Conservation (phyloP, 805 yeast species). For the Cyberlindnera mrakii region DNA sequence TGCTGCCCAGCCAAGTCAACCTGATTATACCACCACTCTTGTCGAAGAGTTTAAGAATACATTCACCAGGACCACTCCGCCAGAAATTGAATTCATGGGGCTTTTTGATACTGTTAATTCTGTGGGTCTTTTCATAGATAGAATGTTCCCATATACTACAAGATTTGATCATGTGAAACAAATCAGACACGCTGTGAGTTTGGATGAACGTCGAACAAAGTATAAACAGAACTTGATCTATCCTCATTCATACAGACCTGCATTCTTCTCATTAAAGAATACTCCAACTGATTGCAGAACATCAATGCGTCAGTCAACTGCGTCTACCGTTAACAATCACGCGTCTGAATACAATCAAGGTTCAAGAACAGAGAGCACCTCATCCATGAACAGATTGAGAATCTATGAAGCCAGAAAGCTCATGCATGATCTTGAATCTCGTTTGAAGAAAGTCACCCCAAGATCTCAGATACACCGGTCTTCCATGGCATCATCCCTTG, state of each 20-base stretch:
- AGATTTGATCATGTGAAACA: constrained; percentile 46
- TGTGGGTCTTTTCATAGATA: constrained; percentile 52
- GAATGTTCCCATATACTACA: constrained; percentile 53
- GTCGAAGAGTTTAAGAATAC: constrained; percentile 49
- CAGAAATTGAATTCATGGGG: constrained; percentile 53
- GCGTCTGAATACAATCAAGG: neutral
- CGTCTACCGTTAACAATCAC: neutral
- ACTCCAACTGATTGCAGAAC: constrained; percentile 2
- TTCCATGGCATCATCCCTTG: constrained; percentile 2
- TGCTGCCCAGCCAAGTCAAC: constrained; percentile 49
- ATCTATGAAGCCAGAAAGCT: constrained; percentile 11
- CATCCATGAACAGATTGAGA: neutral
- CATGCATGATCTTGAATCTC: constrained; percentile 11
- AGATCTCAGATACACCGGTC: neutral
- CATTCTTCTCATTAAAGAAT: constrained; percentile 18
- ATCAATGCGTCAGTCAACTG: neutral
- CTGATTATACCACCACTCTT: constrained; percentile 37
- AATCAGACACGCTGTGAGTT: constrained; percentile 60
- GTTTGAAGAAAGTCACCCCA: constrained; percentile 1
- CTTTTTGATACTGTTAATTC: constrained; percentile 67
- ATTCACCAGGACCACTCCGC: constrained; percentile 39
- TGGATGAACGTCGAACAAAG: constrained; percentile 62
- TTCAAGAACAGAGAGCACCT: neutral
- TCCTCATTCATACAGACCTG: constrained; percentile 35
- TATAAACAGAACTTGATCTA: constrained; percentile 51